phyloP scores from a whole-genome alignment of 495 filamentous ascomycete genomes.

The Penicillium taxi region DNA sequence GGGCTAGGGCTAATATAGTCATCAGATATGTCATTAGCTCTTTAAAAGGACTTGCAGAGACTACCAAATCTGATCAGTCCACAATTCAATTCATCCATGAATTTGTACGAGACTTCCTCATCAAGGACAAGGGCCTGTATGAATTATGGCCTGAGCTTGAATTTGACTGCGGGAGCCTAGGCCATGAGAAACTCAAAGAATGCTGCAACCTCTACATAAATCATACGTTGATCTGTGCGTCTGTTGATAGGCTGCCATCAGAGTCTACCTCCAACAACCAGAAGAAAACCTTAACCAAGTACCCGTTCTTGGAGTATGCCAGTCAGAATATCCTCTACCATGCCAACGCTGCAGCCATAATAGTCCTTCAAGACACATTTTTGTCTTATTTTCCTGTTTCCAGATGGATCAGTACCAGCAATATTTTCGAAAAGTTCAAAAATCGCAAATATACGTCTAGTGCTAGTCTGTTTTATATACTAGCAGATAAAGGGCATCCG shows the following conservation, averaged over 20 bases:
- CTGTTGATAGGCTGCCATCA: too few species aligned
- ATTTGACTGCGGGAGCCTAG: slow-evolving; percentile 12
- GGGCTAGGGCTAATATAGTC: slow-evolving; percentile 5
- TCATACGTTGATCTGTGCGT: slow-evolving; percentile 5
- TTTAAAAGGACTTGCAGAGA: slow-evolving; percentile 40
- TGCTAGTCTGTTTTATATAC: slow-evolving; percentile 39
- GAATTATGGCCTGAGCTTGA: slow-evolving; percentile 26
- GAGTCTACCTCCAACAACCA: slow-evolving; percentile 2
- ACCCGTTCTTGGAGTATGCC: slow-evolving; percentile 43
- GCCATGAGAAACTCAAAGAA: slow-evolving; percentile 29
- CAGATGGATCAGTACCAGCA: slow-evolving; percentile 32
- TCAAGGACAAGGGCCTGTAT: slow-evolving; percentile 31
- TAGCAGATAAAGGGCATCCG: slow-evolving; percentile 33
- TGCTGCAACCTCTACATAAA: slow-evolving; percentile 26
- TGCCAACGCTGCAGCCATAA: slow-evolving; percentile 29
- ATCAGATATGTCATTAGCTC: slow-evolving; percentile 24
- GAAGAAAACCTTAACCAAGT: slow-evolving; percentile 9
- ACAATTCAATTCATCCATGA: slow-evolving; percentile 45
- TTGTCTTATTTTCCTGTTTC: slow-evolving; percentile 23
- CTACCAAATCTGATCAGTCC: slow-evolving; percentile 13
- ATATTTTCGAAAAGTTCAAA: slow-evolving; percentile 27
- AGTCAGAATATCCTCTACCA: slow-evolving; percentile 35
- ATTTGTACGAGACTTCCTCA: slow-evolving; percentile 37
- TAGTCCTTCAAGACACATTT: slow-evolving; percentile 31
- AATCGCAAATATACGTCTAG: slow-evolving; percentile 22